phyloP scores from a whole-genome alignment of 2,329 filamentous ascomycete species.

The Zymoseptoria ardabiliae region DNA sequence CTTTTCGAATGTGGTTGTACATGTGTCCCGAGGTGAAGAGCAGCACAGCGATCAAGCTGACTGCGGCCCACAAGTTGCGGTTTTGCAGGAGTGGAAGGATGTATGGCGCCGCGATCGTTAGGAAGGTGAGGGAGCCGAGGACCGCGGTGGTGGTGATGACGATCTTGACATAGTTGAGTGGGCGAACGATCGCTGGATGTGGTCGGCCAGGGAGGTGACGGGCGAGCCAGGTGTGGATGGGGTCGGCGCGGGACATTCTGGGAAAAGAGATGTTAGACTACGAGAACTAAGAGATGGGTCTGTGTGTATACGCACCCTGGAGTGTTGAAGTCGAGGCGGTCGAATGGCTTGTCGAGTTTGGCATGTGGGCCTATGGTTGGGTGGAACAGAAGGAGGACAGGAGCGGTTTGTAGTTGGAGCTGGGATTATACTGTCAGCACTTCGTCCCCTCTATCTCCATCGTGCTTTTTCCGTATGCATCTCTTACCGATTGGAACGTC shows the following conservation, averaged over 20 bases:
- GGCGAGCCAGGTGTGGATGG: constrained; percentile 69
- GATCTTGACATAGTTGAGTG: constrained; percentile 79
- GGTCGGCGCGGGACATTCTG: constrained; percentile 68
- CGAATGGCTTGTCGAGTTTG: constrained; percentile 57
- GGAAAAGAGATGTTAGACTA: constrained; percentile 1
- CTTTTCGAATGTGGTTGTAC: constrained; percentile 98
- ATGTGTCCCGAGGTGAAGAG: constrained; percentile 95
- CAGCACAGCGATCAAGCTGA: constrained; percentile 81
- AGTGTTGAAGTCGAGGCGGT: constrained; percentile 75
- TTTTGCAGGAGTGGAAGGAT: constrained; percentile 75
- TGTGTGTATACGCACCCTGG: constrained; percentile 50
- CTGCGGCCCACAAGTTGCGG: constrained; percentile 86
- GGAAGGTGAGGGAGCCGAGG: constrained; percentile 60
- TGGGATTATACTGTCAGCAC: constrained; percentile 34
- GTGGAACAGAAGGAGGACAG: constrained; percentile 78
- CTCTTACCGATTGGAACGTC: constrained; percentile 74
- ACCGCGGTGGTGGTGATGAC: constrained; percentile 59
- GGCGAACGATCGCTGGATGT: constrained; percentile 70
- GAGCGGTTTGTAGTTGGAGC: constrained; percentile 90
- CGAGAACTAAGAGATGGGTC: neutral
- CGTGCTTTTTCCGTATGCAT: neutral
- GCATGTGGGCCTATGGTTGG: constrained; percentile 78
- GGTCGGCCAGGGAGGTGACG: constrained; percentile 69
- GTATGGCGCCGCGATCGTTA: constrained; percentile 68
- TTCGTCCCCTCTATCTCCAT: neutral